phyloP scores from a whole-genome alignment of 306 rosid species.

The Pachyrhizus erosus region DNA sequence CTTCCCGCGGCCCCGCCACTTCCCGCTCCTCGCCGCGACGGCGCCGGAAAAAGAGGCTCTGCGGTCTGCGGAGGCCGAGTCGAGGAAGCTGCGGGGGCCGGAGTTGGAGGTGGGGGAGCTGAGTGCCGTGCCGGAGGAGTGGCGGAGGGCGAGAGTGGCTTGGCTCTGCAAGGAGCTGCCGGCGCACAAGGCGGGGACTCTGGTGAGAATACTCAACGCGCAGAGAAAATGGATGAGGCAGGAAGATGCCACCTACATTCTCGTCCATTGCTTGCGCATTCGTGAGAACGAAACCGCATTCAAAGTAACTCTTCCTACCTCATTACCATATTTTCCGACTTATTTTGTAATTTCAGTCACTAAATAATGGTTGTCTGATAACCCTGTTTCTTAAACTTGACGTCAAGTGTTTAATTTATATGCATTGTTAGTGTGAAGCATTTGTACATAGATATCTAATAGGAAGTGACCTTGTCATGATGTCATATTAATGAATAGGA shows the following conservation, averaged over 20 bases:
- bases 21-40: neutral
- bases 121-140: conserved; percentile 53
- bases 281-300: conserved; percentile 84
- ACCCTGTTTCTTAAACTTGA: no score
- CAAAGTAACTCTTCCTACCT: conserved; percentile 45
- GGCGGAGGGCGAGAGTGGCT: conserved; percentile 60
- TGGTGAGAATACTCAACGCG: conserved; percentile 70
- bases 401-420: neutral
- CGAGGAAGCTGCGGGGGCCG: conserved; percentile 40
- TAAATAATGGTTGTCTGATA: no score
- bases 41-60: neutral
- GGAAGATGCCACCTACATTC: conserved; percentile 63
- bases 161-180: conserved; percentile 62
- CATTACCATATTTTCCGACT: neutral
- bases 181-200: conserved; percentile 47
- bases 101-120: conserved; percentile 53
- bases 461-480: neutral
- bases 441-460: neutral
- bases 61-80: neutral
- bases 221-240: conserved; percentile 90
- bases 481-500: neutral
- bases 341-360: neutral
- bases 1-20: conserved; percentile 1
- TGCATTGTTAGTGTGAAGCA: neutral
- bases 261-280: conserved; percentile 83